Conservation (phyloP, 1,139 yeast species). For the Candida buenavistaensis region DNA sequence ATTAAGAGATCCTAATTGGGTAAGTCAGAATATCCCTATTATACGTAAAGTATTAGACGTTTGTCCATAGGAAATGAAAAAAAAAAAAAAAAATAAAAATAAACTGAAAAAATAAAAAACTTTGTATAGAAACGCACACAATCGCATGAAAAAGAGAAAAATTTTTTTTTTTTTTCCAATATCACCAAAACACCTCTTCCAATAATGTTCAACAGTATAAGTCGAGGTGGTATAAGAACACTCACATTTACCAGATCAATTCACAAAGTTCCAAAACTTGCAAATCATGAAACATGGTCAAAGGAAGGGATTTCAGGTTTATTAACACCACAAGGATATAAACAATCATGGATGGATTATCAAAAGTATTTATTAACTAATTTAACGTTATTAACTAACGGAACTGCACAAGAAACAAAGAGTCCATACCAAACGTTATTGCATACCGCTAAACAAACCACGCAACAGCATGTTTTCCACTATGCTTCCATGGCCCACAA, state of each 20-base stretch:
- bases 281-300: slow-evolving; percentile 29
- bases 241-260: slow-evolving; percentile 28
- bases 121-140: no score
- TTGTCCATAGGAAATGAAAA: no score
- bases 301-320: slow-evolving; percentile 66
- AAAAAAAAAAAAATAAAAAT: no score
- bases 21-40: slow-evolving; percentile 58
- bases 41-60: slow-evolving; percentile 15
- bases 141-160: slow-evolving; percentile 8
- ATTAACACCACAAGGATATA: slow-evolving; percentile 66
- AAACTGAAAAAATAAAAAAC: no score
- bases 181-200: background rate
- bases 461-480: slow-evolving; percentile 74
- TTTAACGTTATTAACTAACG: slow-evolving; percentile 71
- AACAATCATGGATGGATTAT: slow-evolving; percentile 77
- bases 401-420: slow-evolving; percentile 78
- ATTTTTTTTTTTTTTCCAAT: background rate
- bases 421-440: slow-evolving; percentile 76
- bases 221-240: slow-evolving; percentile 5
- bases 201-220: slow-evolving; percentile 1
- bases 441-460: slow-evolving; percentile 68
- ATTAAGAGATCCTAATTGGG: slow-evolving; percentile 84
- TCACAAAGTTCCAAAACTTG: slow-evolving; percentile 67
- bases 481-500: slow-evolving; percentile 90
- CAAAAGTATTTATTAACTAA: slow-evolving; percentile 70